Evolutionary conservation across 2,329 filamentous ascomycete genomes (phyloP), one percentile per base, ranked within the genome.

Genomic region (Fusarium tricinctum): DNA sequence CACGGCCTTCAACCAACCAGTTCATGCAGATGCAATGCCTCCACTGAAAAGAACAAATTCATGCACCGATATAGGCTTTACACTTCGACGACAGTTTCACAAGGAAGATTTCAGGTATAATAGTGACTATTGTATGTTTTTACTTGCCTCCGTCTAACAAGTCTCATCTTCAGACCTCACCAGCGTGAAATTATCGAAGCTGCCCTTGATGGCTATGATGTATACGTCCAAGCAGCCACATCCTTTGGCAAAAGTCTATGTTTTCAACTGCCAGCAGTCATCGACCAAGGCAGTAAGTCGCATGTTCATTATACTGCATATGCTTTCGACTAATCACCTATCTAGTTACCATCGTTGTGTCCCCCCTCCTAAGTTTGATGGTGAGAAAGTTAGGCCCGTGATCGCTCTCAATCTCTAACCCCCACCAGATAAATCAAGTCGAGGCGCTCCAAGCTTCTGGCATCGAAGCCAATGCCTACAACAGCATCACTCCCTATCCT

Each of bases 211-310:
- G 91, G 93, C 17, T 86, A 94, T 66, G 95, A 98, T 89, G 91
- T 98, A 43, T 97, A 97, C 75, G 86, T 98, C 1, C 95, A 97
- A 79, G 95, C 95, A 46, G 92, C 92, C 55, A 94, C 92, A 5
- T 93, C 91, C 12, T 97, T 97, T 78, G 95, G 94, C 42, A 97
- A 97, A 79, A 97, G 93, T 75, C 79, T 97, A 53, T 97, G 95
- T 81, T 97, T 95, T 76, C 94, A 97, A 77, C 85, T 97, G 2
- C 94, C 94, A 10, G 94, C 94, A 23, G 89, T 97, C 32, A 90
- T 97, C 58, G 91, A 95, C 74, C 88, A 90, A 78, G 95, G 95
- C 69, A 93, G 92, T 94, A 81, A 75, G 90, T 86, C n/a, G 28
- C n/a, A 40, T 20, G 1, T 23, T 19, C 15, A 23, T 20, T 32